phyloP scores from a whole-genome alignment of 129 eudicot species.

The Helianthus tuberosus region DNA sequence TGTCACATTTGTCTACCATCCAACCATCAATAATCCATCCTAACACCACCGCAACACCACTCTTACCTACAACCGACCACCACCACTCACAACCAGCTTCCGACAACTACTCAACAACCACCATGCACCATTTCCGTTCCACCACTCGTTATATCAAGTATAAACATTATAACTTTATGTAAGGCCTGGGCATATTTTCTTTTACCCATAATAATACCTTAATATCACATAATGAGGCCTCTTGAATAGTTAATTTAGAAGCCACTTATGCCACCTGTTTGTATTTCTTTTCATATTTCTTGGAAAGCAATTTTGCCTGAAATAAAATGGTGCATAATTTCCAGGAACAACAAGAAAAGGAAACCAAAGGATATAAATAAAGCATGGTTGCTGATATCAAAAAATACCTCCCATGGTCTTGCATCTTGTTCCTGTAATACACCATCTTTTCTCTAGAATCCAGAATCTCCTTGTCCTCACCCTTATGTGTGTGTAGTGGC shows the following conservation, averaged over 20 bases:
- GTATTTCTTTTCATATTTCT: conserved; percentile 94
- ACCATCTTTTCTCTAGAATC: conserved; percentile 92
- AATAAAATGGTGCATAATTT: conserved; percentile 13
- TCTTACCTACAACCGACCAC: too few relatives aligned
- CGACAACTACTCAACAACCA: too few relatives aligned
- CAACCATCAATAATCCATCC: too few relatives aligned
- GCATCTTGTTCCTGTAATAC: conserved; percentile 85
- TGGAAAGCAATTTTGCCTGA: conserved; percentile 85
- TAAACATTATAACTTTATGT: conserved; percentile 1
- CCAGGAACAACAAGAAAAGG: not conserved
- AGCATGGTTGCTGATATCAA: conserved; percentile 1
- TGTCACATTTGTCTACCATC: too few relatives aligned
- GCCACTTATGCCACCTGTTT: conserved; percentile 95
- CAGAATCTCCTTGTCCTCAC: conserved; percentile 61
- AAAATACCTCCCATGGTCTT: conserved; percentile 84
- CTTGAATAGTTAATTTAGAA: conserved; percentile 92
- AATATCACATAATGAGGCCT: conserved; percentile 88
- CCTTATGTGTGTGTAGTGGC: conserved; percentile 31
- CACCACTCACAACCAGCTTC: too few relatives aligned
- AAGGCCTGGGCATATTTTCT: conserved; percentile 9
- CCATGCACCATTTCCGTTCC: too few relatives aligned
- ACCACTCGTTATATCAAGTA: not conserved
- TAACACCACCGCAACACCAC: too few relatives aligned
- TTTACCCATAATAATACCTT: conserved; percentile 44
- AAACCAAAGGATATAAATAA: conserved; percentile 5